Evolutionary conservation across 2,329 filamentous ascomycete species (phyloP), one percentile per base, ranked within the genome.

Genomic region (Clonostachys byssicola): DNA sequence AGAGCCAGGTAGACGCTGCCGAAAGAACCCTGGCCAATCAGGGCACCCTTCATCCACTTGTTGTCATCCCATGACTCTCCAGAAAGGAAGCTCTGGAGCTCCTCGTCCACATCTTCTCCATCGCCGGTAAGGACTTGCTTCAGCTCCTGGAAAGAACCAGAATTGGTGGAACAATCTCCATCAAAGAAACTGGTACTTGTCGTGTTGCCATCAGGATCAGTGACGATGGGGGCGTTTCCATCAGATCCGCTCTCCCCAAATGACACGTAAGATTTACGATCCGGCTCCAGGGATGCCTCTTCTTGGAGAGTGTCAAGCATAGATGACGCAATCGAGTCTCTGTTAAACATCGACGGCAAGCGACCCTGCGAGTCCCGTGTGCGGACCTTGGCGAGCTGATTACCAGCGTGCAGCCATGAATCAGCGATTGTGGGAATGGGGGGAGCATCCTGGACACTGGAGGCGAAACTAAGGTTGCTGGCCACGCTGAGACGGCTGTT

Each of bases 31-130:
- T 96, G 91, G 34, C 94, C 94, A 55, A 99, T 99, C 52, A 97
- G 77, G 34, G 92, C 92, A 61, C 94, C 94, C 74, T 97, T 96
- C 91, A 99, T 97, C 89, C 95, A 99, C 67, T 96, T 95, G 72
- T 92, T 88, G 52, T 96, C 92, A 54, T 95, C 92, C 84, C 94
- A 97, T 9, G 90, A 95, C 62, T 96, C 90, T 53, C 90, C 89
- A 34, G 90, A 85, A 39, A 97, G 77, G 75, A 96, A 96, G 60
- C 92, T 92, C 56, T 87, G 83, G 18, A 97, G 77, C 57, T 94
- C 92, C 60, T 92, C 89, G 58, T 97, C 92, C 7, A 84, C 83
- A 58, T 95, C 94, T 62, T 96, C 92, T 34, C 91, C 92, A 59
- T 97, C 92, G 56, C 95, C 88, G 14, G 87, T 88, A 38, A 96